A percentile compares a stretch with the other conserved stretches of the same genome.
phyloP scores from a whole-genome alignment of 2,329 filamentous ascomycete genomes.

The Cladorrhinum sp. region DNA sequence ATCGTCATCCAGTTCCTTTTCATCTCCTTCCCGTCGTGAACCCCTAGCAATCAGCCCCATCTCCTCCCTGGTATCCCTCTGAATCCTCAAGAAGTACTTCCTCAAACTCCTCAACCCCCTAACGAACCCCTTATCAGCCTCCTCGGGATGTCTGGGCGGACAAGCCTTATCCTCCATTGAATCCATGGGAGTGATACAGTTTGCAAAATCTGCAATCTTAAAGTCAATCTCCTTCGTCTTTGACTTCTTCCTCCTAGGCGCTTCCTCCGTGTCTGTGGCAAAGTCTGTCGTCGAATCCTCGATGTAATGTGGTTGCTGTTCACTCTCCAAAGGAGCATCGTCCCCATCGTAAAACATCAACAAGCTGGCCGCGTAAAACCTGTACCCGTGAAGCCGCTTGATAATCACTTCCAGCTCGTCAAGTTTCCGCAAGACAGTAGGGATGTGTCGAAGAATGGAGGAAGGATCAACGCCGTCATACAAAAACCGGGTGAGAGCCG shows the following conservation, averaged over 20 bases:
- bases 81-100: slow-evolving; percentile 83
- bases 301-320: slow-evolving; percentile 41
- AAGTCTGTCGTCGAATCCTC: slow-evolving; percentile 59
- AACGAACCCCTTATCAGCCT: slow-evolving; percentile 85
- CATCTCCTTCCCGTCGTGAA: slow-evolving; percentile 8
- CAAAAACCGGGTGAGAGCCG: slow-evolving; percentile 82
- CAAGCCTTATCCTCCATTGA: slow-evolving; percentile 58
- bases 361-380: slow-evolving; percentile 92
- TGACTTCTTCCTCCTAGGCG: slow-evolving; percentile 35
- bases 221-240: slow-evolving; percentile 71
- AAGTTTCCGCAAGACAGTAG: slow-evolving; percentile 80
- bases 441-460: slow-evolving; percentile 83
- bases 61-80: slow-evolving; percentile 66
- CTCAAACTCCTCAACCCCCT: slow-evolving; percentile 76
- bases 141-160: slow-evolving; percentile 75
- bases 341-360: slow-evolving; percentile 97
- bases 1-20: slow-evolving; percentile 27
- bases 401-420: slow-evolving; percentile 81
- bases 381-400: slow-evolving; percentile 73
- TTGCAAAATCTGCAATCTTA: slow-evolving; percentile 98
- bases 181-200: slow-evolving; percentile 89
- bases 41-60: slow-evolving; percentile 41
- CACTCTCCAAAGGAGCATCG: slow-evolving; percentile 40
- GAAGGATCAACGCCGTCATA: slow-evolving; percentile 82
- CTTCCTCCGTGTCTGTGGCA: slow-evolving; percentile 57